phyloP scores from a whole-genome alignment of 495 filamentous ascomycete genomes.

The Astrocystis sublimbata region DNA sequence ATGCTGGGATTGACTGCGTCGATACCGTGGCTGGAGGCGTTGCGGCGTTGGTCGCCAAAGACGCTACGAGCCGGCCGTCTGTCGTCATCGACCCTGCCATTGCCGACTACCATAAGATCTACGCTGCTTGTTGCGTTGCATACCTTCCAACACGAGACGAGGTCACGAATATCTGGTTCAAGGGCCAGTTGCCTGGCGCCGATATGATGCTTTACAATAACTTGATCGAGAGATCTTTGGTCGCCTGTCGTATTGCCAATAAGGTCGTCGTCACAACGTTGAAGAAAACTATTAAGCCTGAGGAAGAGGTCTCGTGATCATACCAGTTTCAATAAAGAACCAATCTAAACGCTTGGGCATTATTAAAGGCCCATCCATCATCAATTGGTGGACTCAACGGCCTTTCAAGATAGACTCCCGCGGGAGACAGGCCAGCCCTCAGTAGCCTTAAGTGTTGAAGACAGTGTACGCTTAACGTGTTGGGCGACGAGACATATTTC shows the following conservation, averaged over 20 bases:
- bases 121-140: slow-evolving; percentile 83
- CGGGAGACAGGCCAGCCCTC: background rate
- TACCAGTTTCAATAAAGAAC: background rate
- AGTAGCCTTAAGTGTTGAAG: background rate
- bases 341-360: background rate
- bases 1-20: slow-evolving; percentile 94
- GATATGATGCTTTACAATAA: slow-evolving; percentile 42
- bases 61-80: slow-evolving; percentile 37
- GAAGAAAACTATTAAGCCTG: slow-evolving; percentile 34
- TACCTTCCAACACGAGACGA: slow-evolving; percentile 89
- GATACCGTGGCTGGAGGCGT: slow-evolving; percentile 89
- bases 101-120: slow-evolving; percentile 72
- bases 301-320: slow-evolving; percentile 25
- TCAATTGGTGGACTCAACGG: background rate
- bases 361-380: background rate
- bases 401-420: no score
- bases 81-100: slow-evolving; percentile 84
- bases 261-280: slow-evolving; percentile 44
- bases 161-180: slow-evolving; percentile 91
- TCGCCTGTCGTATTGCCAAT: slow-evolving; percentile 45
- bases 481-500: background rate
- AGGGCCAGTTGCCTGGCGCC: slow-evolving; percentile 58
- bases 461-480: background rate
- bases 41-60: slow-evolving; percentile 67
- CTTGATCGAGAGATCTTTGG: slow-evolving; percentile 45